Evolutionary conservation across 352 stramenopile species (phyloP), one percentile per base, ranked within the genome.

Genomic region (Pythium phragmitis): DNA sequence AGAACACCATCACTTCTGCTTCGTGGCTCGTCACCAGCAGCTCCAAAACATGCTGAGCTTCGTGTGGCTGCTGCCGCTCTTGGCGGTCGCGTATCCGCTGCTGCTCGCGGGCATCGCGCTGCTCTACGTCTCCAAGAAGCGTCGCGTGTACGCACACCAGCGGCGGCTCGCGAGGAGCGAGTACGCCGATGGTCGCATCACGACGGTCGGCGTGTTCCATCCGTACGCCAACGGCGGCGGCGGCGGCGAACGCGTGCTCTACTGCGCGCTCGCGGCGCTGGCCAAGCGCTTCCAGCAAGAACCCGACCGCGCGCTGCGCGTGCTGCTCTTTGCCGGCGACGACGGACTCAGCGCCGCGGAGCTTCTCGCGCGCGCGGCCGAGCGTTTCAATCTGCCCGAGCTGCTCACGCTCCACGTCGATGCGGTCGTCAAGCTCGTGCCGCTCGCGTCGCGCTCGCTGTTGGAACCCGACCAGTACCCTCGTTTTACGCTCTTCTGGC

Each of bases 171-270:
- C 60, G 16, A 41, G 52, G 46, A 72, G 59, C 51, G 70, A 80
- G 28, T 46, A 60, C 21, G 51, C 50, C 41, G 65, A 26, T 30
- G n/a, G 73, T 37, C 30, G 57, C 63, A 54, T 70, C 41, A 55
- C 76, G 21, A 90, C 75, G 1, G 73, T 98, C 57, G 94, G 81
- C 37, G 92, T 98, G 63, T 98, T 98, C 76, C 96, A 98, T 72
- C 96, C 94, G 36, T 96, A 98, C 73, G 96, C 94, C 41, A 94
- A 98, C 58, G 87, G 85, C 37, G 97, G 97, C 36, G 98, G 98
- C 23, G 98, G 97, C 42, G 98, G 98, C 37, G 98, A 99, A 74
- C 93, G 98, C 53, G 98, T 99, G 19, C 82, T 99, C 30, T 99
- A 98, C 91, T 97, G 96, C 64, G 91, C 91, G 13, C 79, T 99